Evolutionary conservation across 2,329 filamentous ascomycete genomes (phyloP).

Genomic region (Sclerotinia nivalis): DNA sequence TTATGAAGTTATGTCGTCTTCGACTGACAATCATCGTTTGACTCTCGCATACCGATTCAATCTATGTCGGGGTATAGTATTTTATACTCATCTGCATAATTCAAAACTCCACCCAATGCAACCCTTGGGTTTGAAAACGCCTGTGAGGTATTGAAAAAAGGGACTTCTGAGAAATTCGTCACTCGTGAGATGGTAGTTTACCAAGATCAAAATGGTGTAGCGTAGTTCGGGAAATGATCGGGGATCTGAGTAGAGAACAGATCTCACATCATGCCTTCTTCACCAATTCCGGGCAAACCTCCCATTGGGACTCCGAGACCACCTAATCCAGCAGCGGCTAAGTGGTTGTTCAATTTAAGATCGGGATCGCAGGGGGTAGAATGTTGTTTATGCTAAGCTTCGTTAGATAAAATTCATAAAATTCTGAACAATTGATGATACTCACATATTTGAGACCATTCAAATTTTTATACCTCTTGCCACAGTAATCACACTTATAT

Average conservation of each 20-base stretch:
- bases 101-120: constrained; percentile 39
- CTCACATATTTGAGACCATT: constrained; percentile 94
- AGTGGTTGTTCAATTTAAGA: constrained; percentile 51
- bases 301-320: constrained; percentile 38
- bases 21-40: constrained; percentile 5
- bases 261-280: constrained; percentile 48
- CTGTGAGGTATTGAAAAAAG: constrained; percentile 6
- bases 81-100: constrained; percentile 30
- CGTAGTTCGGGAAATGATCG: constrained; percentile 16
- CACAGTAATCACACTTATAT: constrained; percentile 94
- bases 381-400: constrained; percentile 68
- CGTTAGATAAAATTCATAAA: constrained; percentile 40
- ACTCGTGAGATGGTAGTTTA: constrained; percentile 14
- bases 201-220: constrained; percentile 22
- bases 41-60: constrained; percentile 30
- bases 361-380: constrained; percentile 90
- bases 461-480: constrained; percentile 98
- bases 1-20: background rate
- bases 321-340: constrained; percentile 39
- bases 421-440: constrained; percentile 27
- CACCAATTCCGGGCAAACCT: constrained; percentile 57
- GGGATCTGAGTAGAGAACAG: constrained; percentile 4
- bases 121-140: constrained; percentile 26
- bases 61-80: constrained; percentile 41
- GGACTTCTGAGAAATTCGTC: constrained; percentile 14